Base-by-base conservation (phyloP, 805 yeast species). In the Kluyveromyces lactis region DNA sequence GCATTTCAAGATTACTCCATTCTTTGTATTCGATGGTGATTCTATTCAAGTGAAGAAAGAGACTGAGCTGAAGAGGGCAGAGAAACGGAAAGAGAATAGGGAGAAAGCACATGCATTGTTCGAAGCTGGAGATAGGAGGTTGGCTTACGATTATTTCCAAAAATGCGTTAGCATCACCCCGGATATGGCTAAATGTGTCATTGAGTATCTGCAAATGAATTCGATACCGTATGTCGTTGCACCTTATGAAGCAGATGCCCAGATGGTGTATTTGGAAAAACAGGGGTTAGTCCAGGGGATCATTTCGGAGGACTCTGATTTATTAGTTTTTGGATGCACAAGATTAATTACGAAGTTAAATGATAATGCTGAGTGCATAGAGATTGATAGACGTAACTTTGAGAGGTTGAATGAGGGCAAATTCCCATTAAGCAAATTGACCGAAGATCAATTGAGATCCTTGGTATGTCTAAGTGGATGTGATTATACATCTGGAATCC, bases 191-290 rank as follows among this genome's bases (percentile, higher is more conserved):
- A 84, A 84, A 50, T 72, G 86, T 10, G 69, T 90, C 10, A 86
- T 89, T 55, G 82, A 80, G 30, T 81, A 73, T 51, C 68, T 94
- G 45, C 78, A 77, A 48, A 47, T 57, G 11, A 66, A 71, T 33
- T 60, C 62, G 1, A 76, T 92, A 36, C 72, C 69, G 43, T 90
- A 75, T 51, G 74, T 92, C 6, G 98, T 92, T 7, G 97, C 99
- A 0, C 99, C 99, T 0, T 92, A 86, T 56, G 99, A 92, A 63
- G 98, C 98, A 0, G 99, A 92, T 58, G 82, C 98, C 1, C 98
- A 92, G 59, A 76, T 92, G 82, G 97, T 89, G 8, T 86, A 79
- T 52, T 68, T 92, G 31, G 97, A 90, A 55, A 74, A 76, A 42
- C 47, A 62, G 0, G 90, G 90, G 0, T 38, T 77, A 1, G 90